Conservation (phyloP, 768 basidiomycete species). For the Russula ochroleuca region DNA sequence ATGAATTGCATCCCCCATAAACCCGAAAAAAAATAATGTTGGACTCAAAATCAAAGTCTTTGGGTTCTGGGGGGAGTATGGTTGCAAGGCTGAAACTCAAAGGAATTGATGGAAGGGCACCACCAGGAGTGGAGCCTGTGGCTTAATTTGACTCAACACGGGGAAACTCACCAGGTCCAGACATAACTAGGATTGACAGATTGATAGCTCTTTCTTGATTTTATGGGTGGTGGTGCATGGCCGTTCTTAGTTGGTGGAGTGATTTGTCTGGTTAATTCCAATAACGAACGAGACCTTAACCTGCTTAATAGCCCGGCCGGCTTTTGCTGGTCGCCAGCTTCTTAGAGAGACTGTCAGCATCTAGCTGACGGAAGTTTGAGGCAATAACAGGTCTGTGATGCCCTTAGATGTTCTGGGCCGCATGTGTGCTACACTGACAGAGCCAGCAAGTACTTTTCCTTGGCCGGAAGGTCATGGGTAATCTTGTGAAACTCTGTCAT, state of each 20-base stretch:
- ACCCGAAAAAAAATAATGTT: too few species aligned
- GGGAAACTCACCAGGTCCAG: constrained; percentile 79
- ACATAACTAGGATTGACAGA: constrained; percentile 43
- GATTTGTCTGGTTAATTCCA: constrained; percentile 97
- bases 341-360: constrained; percentile 45
- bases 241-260: constrained; percentile 77
- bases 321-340: constrained; percentile 70
- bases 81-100: constrained; percentile 11
- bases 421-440: constrained; percentile 87
- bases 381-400: constrained; percentile 43
- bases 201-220: constrained; percentile 78
- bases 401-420: constrained; percentile 64
- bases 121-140: constrained; percentile 73
- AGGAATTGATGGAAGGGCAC: constrained; percentile 78
- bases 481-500: constrained; percentile 77
- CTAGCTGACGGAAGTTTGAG: constrained; percentile 90
- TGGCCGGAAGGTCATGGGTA: constrained; percentile 71
- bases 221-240: constrained; percentile 83
- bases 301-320: constrained; percentile 83
- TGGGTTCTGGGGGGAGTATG: constrained; percentile 73
- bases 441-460: constrained; percentile 79
- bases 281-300: constrained; percentile 93
- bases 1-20: too few species aligned
- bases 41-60: constrained; percentile 90
- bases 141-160: constrained; percentile 84